These are phyloP conservation scores for Lactarius pseudohatsudake DNA, from an alignment of 768 basidiomycete genomes.

Conservation along the genomic window DNA sequence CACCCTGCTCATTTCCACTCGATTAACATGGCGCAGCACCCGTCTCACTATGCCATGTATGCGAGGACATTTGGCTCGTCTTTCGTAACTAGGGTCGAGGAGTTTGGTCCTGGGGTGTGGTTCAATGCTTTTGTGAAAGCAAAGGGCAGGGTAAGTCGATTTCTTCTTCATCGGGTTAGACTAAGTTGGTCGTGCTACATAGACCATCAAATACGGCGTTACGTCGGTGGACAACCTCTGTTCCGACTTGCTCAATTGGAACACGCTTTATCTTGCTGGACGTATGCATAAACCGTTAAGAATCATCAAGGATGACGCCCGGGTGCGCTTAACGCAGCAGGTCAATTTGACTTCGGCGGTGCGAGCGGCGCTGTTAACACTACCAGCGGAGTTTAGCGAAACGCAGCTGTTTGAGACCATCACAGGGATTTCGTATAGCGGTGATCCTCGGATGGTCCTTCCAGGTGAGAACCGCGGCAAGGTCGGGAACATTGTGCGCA, in stretches of 20 bases:
- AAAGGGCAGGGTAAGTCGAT: constrained; percentile 71
- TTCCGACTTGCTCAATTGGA: constrained; percentile 90
- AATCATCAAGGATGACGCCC: constrained; percentile 89
- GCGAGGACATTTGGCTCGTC: constrained; percentile 81
- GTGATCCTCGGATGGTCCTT: constrained; percentile 92
- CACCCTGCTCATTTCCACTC: constrained; percentile 93
- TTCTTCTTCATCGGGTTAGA: constrained; percentile 1
- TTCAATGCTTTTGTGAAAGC: constrained; percentile 90
- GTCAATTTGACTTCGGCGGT: constrained; percentile 92
- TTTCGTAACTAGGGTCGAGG: constrained; percentile 79
- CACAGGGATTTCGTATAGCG: constrained; percentile 80
- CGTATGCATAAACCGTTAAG: constrained; percentile 97
- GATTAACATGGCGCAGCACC: constrained; percentile 91
- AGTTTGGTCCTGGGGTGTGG: constrained; percentile 85
- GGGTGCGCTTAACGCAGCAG: constrained; percentile 88
- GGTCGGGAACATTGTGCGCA: constrained; percentile 88
- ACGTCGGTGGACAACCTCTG: constrained; percentile 90
- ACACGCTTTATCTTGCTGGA: constrained; percentile 88
- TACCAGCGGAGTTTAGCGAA: constrained; percentile 82
- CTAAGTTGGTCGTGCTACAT: constrained; percentile 2
- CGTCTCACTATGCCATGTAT: constrained; percentile 87
- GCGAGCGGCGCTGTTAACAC: constrained; percentile 83
- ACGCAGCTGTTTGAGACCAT: constrained; percentile 81
- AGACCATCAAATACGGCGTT: constrained; percentile 97
- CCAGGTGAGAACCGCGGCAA: constrained; percentile 95